Conservation (phyloP, 2,329 filamentous ascomycete genomes). For the Dryadomyces quercivorus region DNA sequence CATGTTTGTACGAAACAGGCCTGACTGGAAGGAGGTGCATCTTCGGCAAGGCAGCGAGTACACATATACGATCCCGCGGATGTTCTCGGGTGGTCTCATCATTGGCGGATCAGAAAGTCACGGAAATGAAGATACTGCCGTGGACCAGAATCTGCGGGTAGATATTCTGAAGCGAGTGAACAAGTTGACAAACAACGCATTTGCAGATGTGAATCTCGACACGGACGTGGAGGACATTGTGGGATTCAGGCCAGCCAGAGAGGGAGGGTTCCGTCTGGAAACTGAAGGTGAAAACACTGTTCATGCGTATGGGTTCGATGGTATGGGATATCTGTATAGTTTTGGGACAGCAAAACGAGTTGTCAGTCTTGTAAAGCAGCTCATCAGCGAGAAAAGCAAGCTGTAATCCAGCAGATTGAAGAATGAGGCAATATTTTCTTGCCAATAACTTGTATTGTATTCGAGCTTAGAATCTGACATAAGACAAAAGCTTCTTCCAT, state of each 20-base stretch:
- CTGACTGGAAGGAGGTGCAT: slow-evolving; percentile 1
- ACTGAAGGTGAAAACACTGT: neutral
- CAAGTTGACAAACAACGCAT: neutral
- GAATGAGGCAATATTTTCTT: no score
- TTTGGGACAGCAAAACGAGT: slow-evolving; percentile 3
- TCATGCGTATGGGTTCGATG: slow-evolving; percentile 4
- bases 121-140: neutral
- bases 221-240: slow-evolving; percentile 2
- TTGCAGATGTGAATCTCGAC: neutral
- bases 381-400: no score
- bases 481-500: neutral
- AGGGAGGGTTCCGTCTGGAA: slow-evolving; percentile 1
- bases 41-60: slow-evolving; percentile 4
- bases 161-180: slow-evolving; percentile 1
- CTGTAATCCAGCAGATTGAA: no score
- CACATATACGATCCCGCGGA: slow-evolving; percentile 3
- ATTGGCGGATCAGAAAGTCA: neutral
- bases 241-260: slow-evolving; percentile 1
- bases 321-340: slow-evolving; percentile 3
- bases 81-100: neutral
- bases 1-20: neutral
- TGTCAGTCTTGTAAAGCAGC: no score
- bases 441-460: no score
- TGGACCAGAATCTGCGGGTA: neutral
- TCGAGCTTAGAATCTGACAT: neutral